These are phyloP conservation scores for Oropetium thomaeum DNA, from an alignment of 176 grass and related monocot genomes.

Conservation along the genomic window DNA sequence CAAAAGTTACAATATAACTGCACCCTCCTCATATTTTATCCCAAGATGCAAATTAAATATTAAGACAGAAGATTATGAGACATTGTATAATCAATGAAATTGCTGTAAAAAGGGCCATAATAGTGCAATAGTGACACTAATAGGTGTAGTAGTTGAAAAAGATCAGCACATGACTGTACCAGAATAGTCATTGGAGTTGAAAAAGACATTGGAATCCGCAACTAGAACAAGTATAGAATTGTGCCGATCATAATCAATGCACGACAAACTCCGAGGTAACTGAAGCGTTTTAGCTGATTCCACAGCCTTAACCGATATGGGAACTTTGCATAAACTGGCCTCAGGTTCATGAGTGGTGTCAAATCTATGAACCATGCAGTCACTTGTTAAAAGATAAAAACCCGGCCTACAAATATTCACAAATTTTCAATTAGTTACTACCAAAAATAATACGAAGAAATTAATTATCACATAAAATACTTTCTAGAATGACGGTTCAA, in stretches of 20 bases:
- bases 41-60: not conserved
- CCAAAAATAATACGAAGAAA: slow-evolving; percentile 27
- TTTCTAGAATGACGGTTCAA: slow-evolving; percentile 17
- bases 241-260: slow-evolving; percentile 71
- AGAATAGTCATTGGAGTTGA: slow-evolving; percentile 44
- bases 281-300: slow-evolving; percentile 44
- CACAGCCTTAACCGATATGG: slow-evolving; percentile 41
- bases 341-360: slow-evolving; percentile 52
- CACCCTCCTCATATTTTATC: not conserved
- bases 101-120: not conserved
- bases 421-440: slow-evolving; percentile 32
- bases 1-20: slow-evolving; percentile 9
- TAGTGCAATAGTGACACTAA: not conserved
- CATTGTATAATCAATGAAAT: slow-evolving; percentile 7
- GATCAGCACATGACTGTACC: slow-evolving; percentile 50
- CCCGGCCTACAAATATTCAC: slow-evolving; percentile 52
- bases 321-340: slow-evolving; percentile 35
- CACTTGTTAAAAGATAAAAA: slow-evolving; percentile 61
- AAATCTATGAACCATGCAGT: slow-evolving; percentile 66
- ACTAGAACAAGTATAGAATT: slow-evolving; percentile 61
- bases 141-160: slow-evolving; percentile 18
- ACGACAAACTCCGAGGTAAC: slow-evolving; percentile 61
- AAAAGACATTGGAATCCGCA: slow-evolving; percentile 50
- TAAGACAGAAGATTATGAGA: not conserved
- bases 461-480: not conserved